Conservation (phyloP, 2,329 filamentous ascomycete species). For the Emergomyces orientalis region DNA sequence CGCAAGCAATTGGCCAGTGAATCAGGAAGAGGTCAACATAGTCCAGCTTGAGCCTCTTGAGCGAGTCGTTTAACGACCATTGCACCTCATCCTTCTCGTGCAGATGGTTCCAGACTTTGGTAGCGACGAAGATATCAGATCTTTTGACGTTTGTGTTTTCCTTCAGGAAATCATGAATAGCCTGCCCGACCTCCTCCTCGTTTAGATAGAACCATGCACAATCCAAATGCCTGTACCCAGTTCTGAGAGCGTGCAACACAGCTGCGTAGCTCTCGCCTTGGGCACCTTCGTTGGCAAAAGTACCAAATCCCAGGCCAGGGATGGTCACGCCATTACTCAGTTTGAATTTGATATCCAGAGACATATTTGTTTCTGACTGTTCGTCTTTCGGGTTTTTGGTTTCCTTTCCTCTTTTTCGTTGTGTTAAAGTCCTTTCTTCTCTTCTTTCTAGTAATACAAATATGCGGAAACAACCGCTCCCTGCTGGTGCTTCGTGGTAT, state of each 20-base stretch:
- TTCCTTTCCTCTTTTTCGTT: background rate
- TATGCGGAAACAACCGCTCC: background rate
- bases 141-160: conserved; percentile 40
- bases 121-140: conserved; percentile 43
- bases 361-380: conserved; percentile 39
- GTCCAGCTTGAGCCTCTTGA: conserved; percentile 56
- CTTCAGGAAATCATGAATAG: conserved; percentile 47
- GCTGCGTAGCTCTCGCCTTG: conserved; percentile 51
- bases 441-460: background rate
- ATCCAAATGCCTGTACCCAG: conserved; percentile 48
- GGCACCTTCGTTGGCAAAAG: conserved; percentile 55
- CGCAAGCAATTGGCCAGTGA: conserved; percentile 44
- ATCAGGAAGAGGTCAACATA: conserved; percentile 63
- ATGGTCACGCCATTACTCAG: conserved; percentile 52
- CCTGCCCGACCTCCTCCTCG: conserved; percentile 46
- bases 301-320: conserved; percentile 56
- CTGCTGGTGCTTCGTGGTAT: background rate
- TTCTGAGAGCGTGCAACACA: conserved; percentile 41
- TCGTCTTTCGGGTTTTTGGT: background rate
- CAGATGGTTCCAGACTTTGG: conserved; percentile 47
- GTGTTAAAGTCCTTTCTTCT: background rate
- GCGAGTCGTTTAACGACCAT: conserved; percentile 49
- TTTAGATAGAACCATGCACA: conserved; percentile 49
- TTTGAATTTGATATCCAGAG: conserved; percentile 43
- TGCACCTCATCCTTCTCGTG: conserved; percentile 40